These are phyloP conservation scores for Thuidium tamariscinum DNA, from an alignment of 225 moss, liverwort and hornwort species.

Conservation along the genomic window DNA sequence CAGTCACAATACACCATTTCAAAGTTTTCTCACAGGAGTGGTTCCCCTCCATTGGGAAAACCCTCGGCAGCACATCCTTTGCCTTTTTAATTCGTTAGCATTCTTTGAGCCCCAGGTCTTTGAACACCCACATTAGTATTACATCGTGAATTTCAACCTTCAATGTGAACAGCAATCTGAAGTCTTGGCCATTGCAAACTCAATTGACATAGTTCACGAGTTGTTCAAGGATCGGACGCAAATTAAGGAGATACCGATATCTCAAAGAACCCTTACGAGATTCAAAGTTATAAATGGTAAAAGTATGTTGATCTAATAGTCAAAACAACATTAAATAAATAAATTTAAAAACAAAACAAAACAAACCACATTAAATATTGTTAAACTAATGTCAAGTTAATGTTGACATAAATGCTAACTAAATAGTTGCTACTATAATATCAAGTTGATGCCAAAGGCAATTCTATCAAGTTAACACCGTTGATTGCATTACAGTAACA, in stretches of 20 bases:
- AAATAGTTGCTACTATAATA: not conserved
- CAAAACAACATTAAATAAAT: not conserved
- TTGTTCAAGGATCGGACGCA: not conserved
- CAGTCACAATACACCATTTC: constrained; percentile 3
- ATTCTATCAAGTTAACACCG: not conserved
- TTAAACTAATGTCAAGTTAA: not conserved
- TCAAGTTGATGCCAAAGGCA: not conserved
- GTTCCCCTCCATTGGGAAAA: not conserved
- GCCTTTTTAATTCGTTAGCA: not conserved
- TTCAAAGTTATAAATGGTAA: not conserved
- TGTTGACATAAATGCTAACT: not conserved
- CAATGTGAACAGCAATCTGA: not conserved
- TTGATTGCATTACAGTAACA: not conserved
- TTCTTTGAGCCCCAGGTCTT: not conserved
- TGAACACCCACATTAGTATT: not conserved
- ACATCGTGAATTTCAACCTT: not conserved
- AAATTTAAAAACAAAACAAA: no score
- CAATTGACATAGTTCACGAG: not conserved
- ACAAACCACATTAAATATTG: not conserved
- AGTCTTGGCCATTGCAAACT: not conserved
- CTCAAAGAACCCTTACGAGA: not conserved
- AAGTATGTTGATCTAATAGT: not conserved
- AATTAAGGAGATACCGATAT: not conserved
- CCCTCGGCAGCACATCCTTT: not conserved
- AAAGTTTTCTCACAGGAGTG: not conserved